Base-by-base conservation (phyloP, 225 moss, liverwort and hornwort species). In the Polytrichum formosum region DNA sequence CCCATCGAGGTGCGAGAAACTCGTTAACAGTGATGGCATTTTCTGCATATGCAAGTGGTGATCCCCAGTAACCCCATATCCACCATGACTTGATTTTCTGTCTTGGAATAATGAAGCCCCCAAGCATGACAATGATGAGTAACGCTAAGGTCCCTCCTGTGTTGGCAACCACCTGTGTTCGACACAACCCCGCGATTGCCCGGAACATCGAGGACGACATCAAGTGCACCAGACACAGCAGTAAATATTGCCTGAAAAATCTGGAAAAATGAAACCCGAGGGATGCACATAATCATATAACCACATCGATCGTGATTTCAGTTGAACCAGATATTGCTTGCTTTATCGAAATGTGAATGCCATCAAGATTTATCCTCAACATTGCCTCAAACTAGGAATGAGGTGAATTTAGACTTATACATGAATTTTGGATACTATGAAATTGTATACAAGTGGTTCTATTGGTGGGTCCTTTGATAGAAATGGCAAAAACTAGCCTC, bases 51-150 rank as follows among this genome's bases (percentile, higher is more conserved):
- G 88, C 71, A 31, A 97, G 76, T 10, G 96, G 96, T 16, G 93
- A 93, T 10, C 88, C 67, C 96, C 96, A 97, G 30, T 97, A 97
- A n/a, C 89, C 96, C 96, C 96, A 97, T 27, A 97, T 91, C 96
- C 96, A 97, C 96, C 96, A 92, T 0, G 86, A 81, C 26, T 90
- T 89, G 75, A 97, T 91, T 33, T 83, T 75, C 23, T 79, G 74
- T 22, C 81, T 76, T 55, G 93, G 90, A 5, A 97, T 79, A 64
- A 97, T 78, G 59, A 91, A 97, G 1, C 96, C 96, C 59, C 92
- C 93, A 19, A 97, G 84, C 21, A 84, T 76, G 55, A 93, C 91
- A 19, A 97, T 74, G n/a, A 90, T 60, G 28, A 94, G 54, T 3
- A 97, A 73, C 1, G 84, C 88, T 5, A 91, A 77, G 4, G 96